These are phyloP conservation scores for Scytalidium lignicola DNA, from an alignment of 2,329 filamentous ascomycete species.

Conservation along the genomic window DNA sequence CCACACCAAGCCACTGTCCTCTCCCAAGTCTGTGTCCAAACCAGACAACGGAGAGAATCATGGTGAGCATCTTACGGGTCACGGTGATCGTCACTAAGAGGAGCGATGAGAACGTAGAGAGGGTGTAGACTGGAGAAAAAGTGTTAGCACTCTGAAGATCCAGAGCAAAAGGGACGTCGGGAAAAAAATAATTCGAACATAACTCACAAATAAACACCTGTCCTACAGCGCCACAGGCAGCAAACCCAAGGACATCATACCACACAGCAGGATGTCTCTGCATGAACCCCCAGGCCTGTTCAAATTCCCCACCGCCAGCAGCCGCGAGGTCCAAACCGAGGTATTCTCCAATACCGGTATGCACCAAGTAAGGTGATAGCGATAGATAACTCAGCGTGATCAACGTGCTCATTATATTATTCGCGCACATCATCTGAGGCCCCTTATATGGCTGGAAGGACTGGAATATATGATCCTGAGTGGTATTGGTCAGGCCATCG, in stretches of 20 bases:
- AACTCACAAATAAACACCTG: conserved; percentile 88
- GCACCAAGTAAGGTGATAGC: conserved; percentile 72
- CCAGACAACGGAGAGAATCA: conserved; percentile 92
- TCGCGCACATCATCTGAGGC: conserved; percentile 99
- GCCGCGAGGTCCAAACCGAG: conserved; percentile 58
- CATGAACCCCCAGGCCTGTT: conserved; percentile 76
- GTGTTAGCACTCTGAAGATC: background rate
- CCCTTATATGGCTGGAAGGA: conserved; percentile 77
- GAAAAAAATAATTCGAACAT: conserved; percentile 1
- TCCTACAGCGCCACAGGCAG: conserved; percentile 82
- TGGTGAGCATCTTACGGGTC: conserved; percentile 97
- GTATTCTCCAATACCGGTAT: conserved; percentile 58
- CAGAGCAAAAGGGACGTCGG: background rate
- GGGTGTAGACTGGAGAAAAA: conserved; percentile 60
- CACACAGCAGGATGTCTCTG: conserved; percentile 73
- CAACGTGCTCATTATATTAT: conserved; percentile 80
- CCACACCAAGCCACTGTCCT: conserved; percentile 95
- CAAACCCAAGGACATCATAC: conserved; percentile 85
- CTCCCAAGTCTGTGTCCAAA: conserved; percentile 81
- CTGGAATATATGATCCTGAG: conserved; percentile 89
- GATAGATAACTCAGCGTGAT: conserved; percentile 75
- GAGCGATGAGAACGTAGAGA: conserved; percentile 86
- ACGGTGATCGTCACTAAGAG: conserved; percentile 95
- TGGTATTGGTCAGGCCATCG: conserved; percentile 92
- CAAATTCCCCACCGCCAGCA: conserved; percentile 63